Evolutionary conservation across 768 basidiomycete genomes (phyloP).

Genomic region (Mrakia gelida): DNA sequence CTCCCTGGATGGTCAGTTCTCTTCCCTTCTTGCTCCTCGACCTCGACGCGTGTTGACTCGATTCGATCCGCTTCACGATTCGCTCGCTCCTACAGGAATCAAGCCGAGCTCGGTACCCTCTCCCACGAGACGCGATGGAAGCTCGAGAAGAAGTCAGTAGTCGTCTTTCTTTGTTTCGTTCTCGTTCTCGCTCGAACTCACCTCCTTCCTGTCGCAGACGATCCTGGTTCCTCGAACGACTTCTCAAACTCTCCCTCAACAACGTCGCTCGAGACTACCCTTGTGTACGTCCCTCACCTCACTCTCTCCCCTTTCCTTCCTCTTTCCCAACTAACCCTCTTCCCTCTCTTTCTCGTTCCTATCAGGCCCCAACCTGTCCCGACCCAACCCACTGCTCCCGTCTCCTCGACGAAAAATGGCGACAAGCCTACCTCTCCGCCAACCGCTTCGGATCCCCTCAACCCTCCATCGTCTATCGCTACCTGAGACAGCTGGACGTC

Average conservation of each 20-base stretch:
- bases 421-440: constrained; percentile 1
- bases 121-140: constrained; percentile 17
- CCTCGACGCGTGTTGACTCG: no score
- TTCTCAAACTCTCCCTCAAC: constrained; percentile 14
- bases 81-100: background rate
- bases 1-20: background rate
- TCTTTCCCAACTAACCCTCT: background rate
- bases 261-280: constrained; percentile 22
- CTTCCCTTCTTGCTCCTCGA: no score
- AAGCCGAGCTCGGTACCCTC: background rate
- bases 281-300: constrained; percentile 1
- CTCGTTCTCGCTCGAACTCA: background rate
- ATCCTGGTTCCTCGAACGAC: constrained; percentile 24
- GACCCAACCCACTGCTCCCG: constrained; percentile 6
- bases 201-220: background rate
- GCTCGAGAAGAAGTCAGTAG: constrained; percentile 2
- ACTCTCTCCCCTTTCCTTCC: no score
- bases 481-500: background rate
- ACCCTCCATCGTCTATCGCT: background rate
- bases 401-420: constrained; percentile 1
- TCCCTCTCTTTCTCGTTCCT: background rate
- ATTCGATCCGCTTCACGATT: no score
- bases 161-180: background rate
- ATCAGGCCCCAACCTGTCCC: constrained; percentile 9
- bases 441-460: constrained; percentile 2